These are phyloP conservation scores for Globisporangium cederbergense DNA, from an alignment of 352 stramenopile genomes.

Conservation along the genomic window DNA sequence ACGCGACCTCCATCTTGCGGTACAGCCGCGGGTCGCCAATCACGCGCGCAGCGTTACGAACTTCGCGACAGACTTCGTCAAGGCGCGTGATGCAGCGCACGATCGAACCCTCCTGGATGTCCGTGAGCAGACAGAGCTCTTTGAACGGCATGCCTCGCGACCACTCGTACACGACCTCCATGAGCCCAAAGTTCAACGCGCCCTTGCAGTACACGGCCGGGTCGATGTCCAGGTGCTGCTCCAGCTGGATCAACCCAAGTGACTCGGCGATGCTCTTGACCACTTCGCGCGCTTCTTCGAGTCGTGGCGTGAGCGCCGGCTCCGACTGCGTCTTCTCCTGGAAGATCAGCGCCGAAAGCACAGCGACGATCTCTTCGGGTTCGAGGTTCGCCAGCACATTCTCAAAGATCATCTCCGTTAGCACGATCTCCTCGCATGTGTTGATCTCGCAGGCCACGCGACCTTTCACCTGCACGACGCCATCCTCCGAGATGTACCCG, in stretches of 20 bases:
- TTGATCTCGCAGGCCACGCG: constrained; percentile 98
- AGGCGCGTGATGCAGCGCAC: constrained; percentile 96
- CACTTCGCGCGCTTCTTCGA: constrained; percentile 77
- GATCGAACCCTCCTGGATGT: constrained; percentile 97
- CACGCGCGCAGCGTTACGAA: constrained; percentile 93
- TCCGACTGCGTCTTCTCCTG: constrained; percentile 91
- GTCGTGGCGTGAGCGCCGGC: constrained; percentile 63
- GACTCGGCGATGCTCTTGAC: constrained; percentile 87
- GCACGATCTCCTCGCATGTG: constrained; percentile 96
- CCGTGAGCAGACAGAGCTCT: constrained; percentile 93
- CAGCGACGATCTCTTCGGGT: constrained; percentile 95
- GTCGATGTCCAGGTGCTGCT: constrained; percentile 86
- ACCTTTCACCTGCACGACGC: constrained; percentile 94
- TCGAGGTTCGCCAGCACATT: constrained; percentile 96
- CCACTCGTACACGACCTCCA: constrained; percentile 98
- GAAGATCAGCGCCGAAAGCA: constrained; percentile 96
- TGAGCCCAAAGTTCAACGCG: constrained; percentile 94
- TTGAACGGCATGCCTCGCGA: constrained; percentile 96
- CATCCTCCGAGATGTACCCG: constrained; percentile 91
- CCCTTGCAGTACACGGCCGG: constrained; percentile 89
- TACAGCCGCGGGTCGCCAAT: constrained; percentile 96
- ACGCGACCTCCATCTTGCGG: constrained; percentile 97
- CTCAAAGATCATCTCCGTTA: constrained; percentile 99
- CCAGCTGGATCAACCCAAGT: constrained; percentile 76
- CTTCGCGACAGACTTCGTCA: constrained; percentile 97